phyloP scores from a whole-genome alignment of 2,329 filamentous ascomycete species.

The Calonectria pseudoreteaudii region DNA sequence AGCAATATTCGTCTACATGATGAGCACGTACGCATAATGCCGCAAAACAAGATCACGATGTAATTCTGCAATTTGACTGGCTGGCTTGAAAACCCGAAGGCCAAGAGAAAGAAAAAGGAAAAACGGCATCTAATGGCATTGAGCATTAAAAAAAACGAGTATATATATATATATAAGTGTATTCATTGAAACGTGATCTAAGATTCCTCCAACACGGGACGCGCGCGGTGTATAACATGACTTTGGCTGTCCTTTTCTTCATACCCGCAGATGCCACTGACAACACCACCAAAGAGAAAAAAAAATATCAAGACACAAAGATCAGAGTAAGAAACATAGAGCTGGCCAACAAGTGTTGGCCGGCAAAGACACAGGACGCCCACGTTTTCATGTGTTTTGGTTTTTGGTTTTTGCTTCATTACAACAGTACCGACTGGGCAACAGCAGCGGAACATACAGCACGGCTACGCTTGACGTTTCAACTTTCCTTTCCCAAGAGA shows the following conservation, averaged over 20 bases:
- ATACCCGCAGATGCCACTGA: neutral
- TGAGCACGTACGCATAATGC: neutral
- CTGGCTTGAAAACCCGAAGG: neutral
- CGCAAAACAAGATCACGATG: neutral
- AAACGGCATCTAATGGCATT: neutral
- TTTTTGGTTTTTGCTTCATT: conserved; percentile 40
- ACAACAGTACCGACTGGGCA: conserved; percentile 40
- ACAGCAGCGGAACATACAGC: conserved; percentile 35
- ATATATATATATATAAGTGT: neutral
- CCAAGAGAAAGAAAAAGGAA: neutral
- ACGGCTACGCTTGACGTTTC: conserved; percentile 40
- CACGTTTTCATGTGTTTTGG: conserved; percentile 24
- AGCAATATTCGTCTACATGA: conserved; percentile 14
- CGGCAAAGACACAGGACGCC: conserved; percentile 25
- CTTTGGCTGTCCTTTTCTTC: neutral
- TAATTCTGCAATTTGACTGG: neutral
- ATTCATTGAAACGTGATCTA: conserved; percentile 3
- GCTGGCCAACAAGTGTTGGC: neutral
- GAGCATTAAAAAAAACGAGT: neutral
- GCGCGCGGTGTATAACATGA: conserved; percentile 1
- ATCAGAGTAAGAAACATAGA: neutral
- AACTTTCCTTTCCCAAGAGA: conserved; percentile 33
- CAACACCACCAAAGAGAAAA: neutral
- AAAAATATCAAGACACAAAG: neutral
- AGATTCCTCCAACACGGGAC: neutral